These are phyloP conservation scores for Eucalyptus cladocalyx DNA, from an alignment of 345 rosid genomes.

Conservation along the genomic window DNA sequence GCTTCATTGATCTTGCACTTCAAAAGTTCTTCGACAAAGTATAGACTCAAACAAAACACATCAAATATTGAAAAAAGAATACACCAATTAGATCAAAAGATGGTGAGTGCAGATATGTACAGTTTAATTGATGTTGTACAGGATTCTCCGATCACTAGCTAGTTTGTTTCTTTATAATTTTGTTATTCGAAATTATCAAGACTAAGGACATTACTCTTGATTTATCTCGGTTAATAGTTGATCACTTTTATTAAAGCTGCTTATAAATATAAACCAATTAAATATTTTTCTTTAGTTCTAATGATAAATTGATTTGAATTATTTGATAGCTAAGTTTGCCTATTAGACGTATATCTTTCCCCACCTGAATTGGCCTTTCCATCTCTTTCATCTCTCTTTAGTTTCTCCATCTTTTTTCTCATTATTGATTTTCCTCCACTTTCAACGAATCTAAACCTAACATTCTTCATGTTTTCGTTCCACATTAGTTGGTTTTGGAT, in stretches of 20 bases:
- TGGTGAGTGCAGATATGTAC: too few species aligned
- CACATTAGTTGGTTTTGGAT: too few species aligned
- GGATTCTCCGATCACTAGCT: accelerated
- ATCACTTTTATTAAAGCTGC: neutral
- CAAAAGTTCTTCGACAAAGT: neutral
- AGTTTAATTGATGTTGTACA: accelerated
- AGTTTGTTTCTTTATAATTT: neutral
- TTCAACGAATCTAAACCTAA: too few species aligned
- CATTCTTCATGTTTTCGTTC: too few species aligned
- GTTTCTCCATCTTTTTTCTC: too few species aligned
- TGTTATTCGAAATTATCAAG: neutral
- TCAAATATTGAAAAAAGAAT: accelerated
- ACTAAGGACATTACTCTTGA: neutral
- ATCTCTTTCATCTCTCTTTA: neutral
- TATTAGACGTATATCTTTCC: accelerated
- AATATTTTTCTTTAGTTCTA: too few species aligned
- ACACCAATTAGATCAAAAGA: neutral
- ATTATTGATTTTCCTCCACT: too few species aligned
- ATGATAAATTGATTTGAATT: neutral
- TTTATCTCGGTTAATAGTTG: neutral
- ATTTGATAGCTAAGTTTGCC: neutral
- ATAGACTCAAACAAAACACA: too few species aligned
- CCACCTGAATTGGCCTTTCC: accelerated
- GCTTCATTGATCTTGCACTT: neutral
- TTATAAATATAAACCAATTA: neutral